Percentiles rank a stretch among this genome's conserved stretches.
Conservation (phyloP, 73 alveolate genomes). For the Stentor coeruleus region DNA sequence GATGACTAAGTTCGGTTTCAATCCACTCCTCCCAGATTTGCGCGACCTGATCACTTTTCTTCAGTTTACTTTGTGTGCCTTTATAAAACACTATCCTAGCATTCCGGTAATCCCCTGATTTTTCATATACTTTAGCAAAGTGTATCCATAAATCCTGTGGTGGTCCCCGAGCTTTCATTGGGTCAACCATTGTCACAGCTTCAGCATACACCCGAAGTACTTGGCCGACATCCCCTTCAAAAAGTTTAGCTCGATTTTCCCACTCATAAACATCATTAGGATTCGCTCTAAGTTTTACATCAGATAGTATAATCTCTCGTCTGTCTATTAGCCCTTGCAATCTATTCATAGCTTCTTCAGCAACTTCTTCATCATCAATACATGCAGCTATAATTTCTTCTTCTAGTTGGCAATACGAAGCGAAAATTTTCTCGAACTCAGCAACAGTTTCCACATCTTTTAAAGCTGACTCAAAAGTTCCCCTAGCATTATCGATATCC, state of each 20-base stretch:
- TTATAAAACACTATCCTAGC: slow-evolving; percentile 62
- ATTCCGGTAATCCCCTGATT: slow-evolving; percentile 55
- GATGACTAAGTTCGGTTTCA: slow-evolving; percentile 68
- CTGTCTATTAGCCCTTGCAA: slow-evolving; percentile 79
- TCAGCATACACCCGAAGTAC: slow-evolving; percentile 79
- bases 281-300: slow-evolving; percentile 80
- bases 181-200: slow-evolving; percentile 85
- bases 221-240: slow-evolving; percentile 53
- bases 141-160: slow-evolving; percentile 83
- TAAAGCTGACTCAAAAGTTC: slow-evolving; percentile 91
- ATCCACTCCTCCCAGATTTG: slow-evolving; percentile 74
- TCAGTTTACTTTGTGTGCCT: slow-evolving; percentile 60
- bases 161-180: slow-evolving; percentile 82
- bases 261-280: slow-evolving; percentile 94
- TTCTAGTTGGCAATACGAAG: slow-evolving; percentile 92
- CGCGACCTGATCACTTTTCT: slow-evolving; percentile 64
- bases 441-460: slow-evolving; percentile 82
- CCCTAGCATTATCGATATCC: slow-evolving; percentile 85
- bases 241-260: slow-evolving; percentile 78
- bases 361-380: slow-evolving; percentile 65
- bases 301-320: slow-evolving; percentile 84
- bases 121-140: slow-evolving; percentile 80
- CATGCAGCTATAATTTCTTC: slow-evolving; percentile 57
- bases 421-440: slow-evolving; percentile 92
- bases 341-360: slow-evolving; percentile 55